Evolutionary conservation across 331 rosid genomes (phyloP), one percentile per base, ranked within the genome.

Genomic region (Rhamnella rubrinervis): DNA sequence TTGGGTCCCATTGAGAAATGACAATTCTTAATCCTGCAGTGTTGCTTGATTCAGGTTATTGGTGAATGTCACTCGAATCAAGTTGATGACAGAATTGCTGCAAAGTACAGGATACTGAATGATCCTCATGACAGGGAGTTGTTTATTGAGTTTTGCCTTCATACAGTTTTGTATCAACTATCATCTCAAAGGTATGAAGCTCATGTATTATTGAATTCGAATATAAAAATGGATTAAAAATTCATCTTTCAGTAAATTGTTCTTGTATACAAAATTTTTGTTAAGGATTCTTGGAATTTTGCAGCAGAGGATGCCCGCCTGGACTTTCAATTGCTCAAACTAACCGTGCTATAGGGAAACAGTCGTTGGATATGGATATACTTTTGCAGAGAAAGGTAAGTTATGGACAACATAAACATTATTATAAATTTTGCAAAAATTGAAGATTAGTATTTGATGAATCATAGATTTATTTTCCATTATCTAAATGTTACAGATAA

Each of bases 291-390:
- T 25, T 82, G 72, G 37, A 70, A 81, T 50, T 75, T 73, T 75
- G 66, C 80, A 88, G 93, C 67, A 89, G 87, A 65, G 87, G 85
- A 67, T 79, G 78, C 69, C 84, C 86, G n/a, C 91, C 92, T 61
- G 97, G 98, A 73, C 98, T 93, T 59, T 88, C 98, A 21, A 75
- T 87, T 80, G 78, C 82, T 68, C 92, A 88, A 87, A 84, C 86
- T 53, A 85, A 83, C 72, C 84, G 92, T 77, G 89, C 91, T 70
- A 75, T 85, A 14, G 97, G 95, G 79, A 87, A 84, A 87, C 87
- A 82, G 41, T 83, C 86, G 63, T 75, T 85, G 81, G 88, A 77
- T 61, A 84, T 67, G 21, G 85, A 85, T 69, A 77, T 75, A 23
- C 87, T 93, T 71, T 71, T 85, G 63, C 71, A 19, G 39, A 83